Base-by-base conservation (phyloP, 139 green algal genomes). In the Chlamydomonas applanata region DNA sequence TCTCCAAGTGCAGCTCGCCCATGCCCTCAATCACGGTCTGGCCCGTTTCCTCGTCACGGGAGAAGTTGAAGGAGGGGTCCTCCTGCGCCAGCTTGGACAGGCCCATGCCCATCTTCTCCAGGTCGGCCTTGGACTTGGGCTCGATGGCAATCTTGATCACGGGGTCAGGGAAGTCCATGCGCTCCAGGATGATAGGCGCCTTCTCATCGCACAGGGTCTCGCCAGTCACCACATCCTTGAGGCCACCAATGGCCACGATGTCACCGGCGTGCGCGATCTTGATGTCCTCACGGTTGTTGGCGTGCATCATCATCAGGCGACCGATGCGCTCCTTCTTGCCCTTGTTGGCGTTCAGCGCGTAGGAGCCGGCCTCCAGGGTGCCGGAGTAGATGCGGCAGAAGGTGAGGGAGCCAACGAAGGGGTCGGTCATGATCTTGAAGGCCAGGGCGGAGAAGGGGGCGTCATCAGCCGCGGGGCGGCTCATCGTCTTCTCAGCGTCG, bases 111-210 rank as follows among this genome's bases (percentile, higher is more conserved):
- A 99, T 98, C 89, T 98, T 98, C 83, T 91, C 86, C 35, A 95
- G 80, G 75, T 99, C 96, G 52, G 85, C 93, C 92, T 99, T 99
- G 80, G 90, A 94, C 87, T 97, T 96, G 61, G 94, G 94, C 89
- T 98, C 94, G 73, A 99, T 98, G 68, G 95, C 95, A 74, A 96
- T 87, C 88, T 99, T 99, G 89, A 99, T 99, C 34, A 99, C 96
- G 4, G 96, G 96, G 83, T 99, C 96, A 30, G 96, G 96, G 94
- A 99, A 99, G 62, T 99, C 96, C 95, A 99, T 99, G 81, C 93
- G 93, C 91, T 99, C 96, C 69, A 99, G 89, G 36, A 99, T 85
- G 75, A 99, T 91, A 61, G 91, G 95, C 11, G 71, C 40, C 73
- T 95, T 94, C 68, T 94, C 86, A 70, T 97, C 93, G 63, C 95